phyloP scores from a whole-genome alignment of 495 filamentous ascomycete genomes.

The Tuber umbilicatum region DNA sequence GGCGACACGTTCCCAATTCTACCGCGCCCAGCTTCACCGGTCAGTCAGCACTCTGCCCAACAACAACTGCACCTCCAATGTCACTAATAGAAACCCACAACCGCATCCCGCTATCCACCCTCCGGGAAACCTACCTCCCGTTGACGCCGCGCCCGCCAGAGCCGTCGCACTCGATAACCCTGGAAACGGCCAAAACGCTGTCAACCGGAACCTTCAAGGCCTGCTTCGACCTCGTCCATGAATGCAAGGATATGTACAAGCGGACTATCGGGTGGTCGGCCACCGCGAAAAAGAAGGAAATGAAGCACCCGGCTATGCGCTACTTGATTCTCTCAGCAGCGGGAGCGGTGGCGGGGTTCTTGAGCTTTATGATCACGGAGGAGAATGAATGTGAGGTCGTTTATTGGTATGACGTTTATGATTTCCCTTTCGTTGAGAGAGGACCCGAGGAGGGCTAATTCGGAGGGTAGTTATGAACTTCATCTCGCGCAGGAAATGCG shows the following conservation, averaged over 20 bases:
- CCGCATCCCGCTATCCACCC: slow-evolving; percentile 17
- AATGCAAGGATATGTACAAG: slow-evolving; percentile 50
- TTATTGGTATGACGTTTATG: slow-evolving; percentile 51
- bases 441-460: not conserved
- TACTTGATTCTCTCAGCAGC: slow-evolving; percentile 46
- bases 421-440: not conserved
- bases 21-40: not conserved
- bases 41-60: not conserved
- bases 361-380: slow-evolving; percentile 61
- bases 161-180: slow-evolving; percentile 35
- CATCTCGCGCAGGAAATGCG: slow-evolving; percentile 18
- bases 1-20: not conserved
- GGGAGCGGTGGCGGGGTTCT: slow-evolving; percentile 48
- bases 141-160: not conserved
- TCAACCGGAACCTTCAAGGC: slow-evolving; percentile 46
- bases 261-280: slow-evolving; percentile 56
- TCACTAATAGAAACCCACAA: slow-evolving; percentile 33
- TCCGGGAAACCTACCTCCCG: slow-evolving; percentile 22
- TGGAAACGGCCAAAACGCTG: slow-evolving; percentile 48
- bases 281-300: slow-evolving; percentile 55
- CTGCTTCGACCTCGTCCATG: slow-evolving; percentile 55
- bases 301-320: slow-evolving; percentile 54
- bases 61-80: not conserved
- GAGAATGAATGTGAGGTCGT: slow-evolving; percentile 56
- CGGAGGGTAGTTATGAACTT: slow-evolving; percentile 25